These are phyloP conservation scores for Nyssa sinensis DNA, from an alignment of 148 eudicot genomes.

Conservation along the genomic window DNA sequence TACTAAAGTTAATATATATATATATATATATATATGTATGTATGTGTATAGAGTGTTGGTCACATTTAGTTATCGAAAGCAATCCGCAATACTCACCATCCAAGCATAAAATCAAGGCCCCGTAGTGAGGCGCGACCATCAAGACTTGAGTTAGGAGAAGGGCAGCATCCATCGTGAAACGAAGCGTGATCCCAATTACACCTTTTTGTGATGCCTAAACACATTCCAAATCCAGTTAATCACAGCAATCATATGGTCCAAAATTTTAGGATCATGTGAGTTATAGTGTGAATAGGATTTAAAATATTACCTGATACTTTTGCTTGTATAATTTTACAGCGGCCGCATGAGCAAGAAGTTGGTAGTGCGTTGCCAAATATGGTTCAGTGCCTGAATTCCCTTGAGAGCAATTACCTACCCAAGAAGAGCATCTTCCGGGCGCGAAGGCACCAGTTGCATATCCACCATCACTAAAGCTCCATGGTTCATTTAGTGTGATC, in stretches of 20 bases:
- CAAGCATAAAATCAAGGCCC: constrained; percentile 49
- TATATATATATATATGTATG: background rate
- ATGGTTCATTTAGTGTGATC: constrained; percentile 58
- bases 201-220: constrained; percentile 42
- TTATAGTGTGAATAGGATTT: too few species aligned
- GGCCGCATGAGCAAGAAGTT: constrained; percentile 52
- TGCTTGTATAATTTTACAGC: constrained; percentile 40
- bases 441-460: constrained; percentile 26
- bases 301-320: constrained; percentile 37
- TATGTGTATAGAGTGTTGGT: too few species aligned
- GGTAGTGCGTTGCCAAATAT: constrained; percentile 40
- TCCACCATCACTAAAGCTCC: constrained; percentile 12
- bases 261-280: too few species aligned
- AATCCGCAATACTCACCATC: constrained; percentile 39
- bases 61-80: background rate
- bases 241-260: background rate
- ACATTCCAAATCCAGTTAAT: background rate
- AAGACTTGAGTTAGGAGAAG: constrained; percentile 16
- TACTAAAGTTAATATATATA: background rate
- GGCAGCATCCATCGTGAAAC: constrained; percentile 44
- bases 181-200: constrained; percentile 44
- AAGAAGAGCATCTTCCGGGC: constrained; percentile 35
- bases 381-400: constrained; percentile 40
- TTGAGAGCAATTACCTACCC: constrained; percentile 23
- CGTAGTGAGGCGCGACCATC: constrained; percentile 29